These are phyloP conservation scores for Scheffersomyces coipomensis DNA, from an alignment of 805 yeast species.

Conservation along the genomic window DNA sequence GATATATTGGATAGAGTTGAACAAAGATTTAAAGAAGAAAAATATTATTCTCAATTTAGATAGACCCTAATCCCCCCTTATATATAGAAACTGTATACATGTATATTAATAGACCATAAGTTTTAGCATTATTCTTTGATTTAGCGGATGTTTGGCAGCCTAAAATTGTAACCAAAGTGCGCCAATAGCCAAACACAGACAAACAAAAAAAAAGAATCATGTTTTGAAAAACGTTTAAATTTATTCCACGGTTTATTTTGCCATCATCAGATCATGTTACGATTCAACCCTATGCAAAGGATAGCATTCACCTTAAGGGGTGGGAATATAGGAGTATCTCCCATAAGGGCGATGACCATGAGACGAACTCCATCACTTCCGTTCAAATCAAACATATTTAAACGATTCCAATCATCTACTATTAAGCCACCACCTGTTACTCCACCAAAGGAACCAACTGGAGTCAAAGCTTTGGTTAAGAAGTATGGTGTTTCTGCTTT, in stretches of 20 bases:
- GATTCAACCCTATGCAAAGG: conserved; percentile 2
- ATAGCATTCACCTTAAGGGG: conserved; percentile 1
- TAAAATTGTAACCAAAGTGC: too few relatives aligned
- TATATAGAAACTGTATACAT: not conserved
- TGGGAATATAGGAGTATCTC: conserved; percentile 1
- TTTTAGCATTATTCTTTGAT: too few relatives aligned
- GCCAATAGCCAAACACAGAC: not conserved
- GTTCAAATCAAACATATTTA: conserved; percentile 4
- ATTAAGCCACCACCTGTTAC: conserved; percentile 4
- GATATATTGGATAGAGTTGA: conserved; percentile 58
- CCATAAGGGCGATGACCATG: conserved; percentile 2
- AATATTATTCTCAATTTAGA: conserved; percentile 59
- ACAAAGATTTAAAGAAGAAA: conserved; percentile 72
- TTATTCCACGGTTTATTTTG: too few relatives aligned
- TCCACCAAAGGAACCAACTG: conserved; percentile 33
- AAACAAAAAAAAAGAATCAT: not conserved
- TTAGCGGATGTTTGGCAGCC: too few relatives aligned
- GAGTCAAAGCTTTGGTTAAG: conserved; percentile 65
- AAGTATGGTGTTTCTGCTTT: conserved; percentile 91
- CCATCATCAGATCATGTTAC: conserved; percentile 2
- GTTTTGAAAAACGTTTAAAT: not conserved
- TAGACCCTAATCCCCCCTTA: too few relatives aligned
- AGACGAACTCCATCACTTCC: not conserved
- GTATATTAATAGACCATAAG: too few relatives aligned
- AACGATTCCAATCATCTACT: conserved; percentile 17